Evolutionary conservation across 192 early-diverging fungal species (phyloP).

Genomic region (Coemansia sp.): DNA sequence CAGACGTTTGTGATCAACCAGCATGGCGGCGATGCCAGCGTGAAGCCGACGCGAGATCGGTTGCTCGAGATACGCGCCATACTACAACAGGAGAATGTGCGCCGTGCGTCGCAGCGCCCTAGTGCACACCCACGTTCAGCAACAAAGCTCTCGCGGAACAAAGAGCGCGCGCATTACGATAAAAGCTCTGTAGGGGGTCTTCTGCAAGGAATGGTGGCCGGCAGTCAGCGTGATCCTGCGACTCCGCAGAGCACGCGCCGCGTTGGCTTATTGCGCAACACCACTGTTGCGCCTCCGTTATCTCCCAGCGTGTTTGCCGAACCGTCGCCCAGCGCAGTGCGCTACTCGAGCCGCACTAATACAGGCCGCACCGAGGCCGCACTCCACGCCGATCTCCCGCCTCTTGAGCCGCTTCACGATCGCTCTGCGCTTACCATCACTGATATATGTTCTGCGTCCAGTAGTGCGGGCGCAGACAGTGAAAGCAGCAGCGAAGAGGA

Average conservation of each 20-base stretch:
- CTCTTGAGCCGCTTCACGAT: slow-evolving; percentile 14
- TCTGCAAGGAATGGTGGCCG: slow-evolving; percentile 42
- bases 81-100: slow-evolving; percentile 40
- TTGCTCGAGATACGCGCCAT: slow-evolving; percentile 35
- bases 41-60: slow-evolving; percentile 48
- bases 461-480: slow-evolving; percentile 23
- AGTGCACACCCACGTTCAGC: slow-evolving; percentile 13
- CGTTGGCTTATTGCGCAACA: slow-evolving; percentile 29
- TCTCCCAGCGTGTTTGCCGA: slow-evolving; percentile 52
- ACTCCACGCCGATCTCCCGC: slow-evolving; percentile 31
- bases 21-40: slow-evolving; percentile 30
- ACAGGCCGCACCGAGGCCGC: slow-evolving; percentile 36
- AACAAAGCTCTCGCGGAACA: slow-evolving; percentile 40
- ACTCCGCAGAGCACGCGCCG: slow-evolving; percentile 42
- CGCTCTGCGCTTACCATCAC: slow-evolving; percentile 6
- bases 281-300: slow-evolving; percentile 22
- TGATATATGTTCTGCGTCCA: slow-evolving; percentile 10
- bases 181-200: slow-evolving; percentile 47
- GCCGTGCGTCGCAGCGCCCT: slow-evolving; percentile 33
- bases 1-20: slow-evolving; percentile 48
- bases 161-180: slow-evolving; percentile 47
- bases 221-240: slow-evolving; percentile 30
- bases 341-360: slow-evolving; percentile 41
- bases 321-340: slow-evolving; percentile 47
- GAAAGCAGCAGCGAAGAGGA: slow-evolving; percentile 6